phyloP scores from a whole-genome alignment of 148 eudicot genomes.

The Rhododendron vialii region DNA sequence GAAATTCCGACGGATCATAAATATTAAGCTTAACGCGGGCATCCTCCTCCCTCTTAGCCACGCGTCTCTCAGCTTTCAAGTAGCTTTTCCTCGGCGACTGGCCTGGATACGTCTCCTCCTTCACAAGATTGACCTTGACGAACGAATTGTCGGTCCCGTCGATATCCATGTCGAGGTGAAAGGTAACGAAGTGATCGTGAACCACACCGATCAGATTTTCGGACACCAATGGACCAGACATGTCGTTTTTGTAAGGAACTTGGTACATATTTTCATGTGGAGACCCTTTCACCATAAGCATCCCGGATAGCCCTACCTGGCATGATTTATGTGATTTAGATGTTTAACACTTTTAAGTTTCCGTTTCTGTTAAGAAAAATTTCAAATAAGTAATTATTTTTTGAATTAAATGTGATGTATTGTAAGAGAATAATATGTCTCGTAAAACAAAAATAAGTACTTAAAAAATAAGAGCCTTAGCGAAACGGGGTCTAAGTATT shows the following conservation, averaged over 20 bases:
- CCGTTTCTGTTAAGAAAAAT: no score
- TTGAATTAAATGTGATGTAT: no score
- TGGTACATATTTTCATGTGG: conserved; percentile 20
- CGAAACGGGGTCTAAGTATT: no score
- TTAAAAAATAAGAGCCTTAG: no score
- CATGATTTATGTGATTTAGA: neutral
- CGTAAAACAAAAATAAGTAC: no score
- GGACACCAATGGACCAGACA: conserved; percentile 39
- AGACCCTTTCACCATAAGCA: conserved; percentile 42
- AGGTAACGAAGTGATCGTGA: conserved; percentile 88
- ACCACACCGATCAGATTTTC: conserved; percentile 85
- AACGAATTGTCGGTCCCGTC: conserved; percentile 79
- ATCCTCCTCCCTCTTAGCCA: conserved; percentile 85
- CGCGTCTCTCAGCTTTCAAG: conserved; percentile 60
- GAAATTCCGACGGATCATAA: conserved; percentile 80
- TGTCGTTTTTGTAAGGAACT: conserved; percentile 11
- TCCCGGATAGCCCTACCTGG: conserved; percentile 37
- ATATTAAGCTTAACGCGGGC: conserved; percentile 86
- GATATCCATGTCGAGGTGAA: conserved; percentile 88
- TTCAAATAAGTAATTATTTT: no score
- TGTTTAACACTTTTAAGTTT: neutral
- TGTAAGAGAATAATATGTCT: no score
- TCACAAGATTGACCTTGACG: conserved; percentile 69
- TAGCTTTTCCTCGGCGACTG: conserved; percentile 82
- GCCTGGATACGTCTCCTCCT: conserved; percentile 40